Evolutionary conservation across 176 grass and related monocot genomes (phyloP), one percentile per base, ranked within the genome.

Genomic region (Eleusine indica): DNA sequence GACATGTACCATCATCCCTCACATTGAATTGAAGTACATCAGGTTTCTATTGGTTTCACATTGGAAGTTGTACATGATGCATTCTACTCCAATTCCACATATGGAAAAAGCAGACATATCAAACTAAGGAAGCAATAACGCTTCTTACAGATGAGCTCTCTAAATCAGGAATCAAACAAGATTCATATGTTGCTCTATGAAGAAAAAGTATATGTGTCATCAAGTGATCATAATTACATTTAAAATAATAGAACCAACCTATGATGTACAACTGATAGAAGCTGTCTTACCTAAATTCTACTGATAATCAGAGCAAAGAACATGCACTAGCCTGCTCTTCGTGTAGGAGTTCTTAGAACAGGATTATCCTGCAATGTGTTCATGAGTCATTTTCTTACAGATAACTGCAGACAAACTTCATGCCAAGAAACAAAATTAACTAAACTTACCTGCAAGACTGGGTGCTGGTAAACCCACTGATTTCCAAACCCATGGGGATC

Each of bases 401-500:
- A 65, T 12, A 61, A 19, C 60, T 14, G 46, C 58, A 76, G 21
- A 42, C 70, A 60, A 58, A 77, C 39, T 44, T 53, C 30, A 29
- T 16, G 37, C 29, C 40, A 56, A 71, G 38, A 73, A 56, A 29
- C 18, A 77, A 88, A 35, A 58, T 58, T 70, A 40, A 74, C 52
- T 12, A 76, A 52, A 77, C 44, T 53, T 32, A 95, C 96, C 93
- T 96, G 96, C 74, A 92, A 64, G 68, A 93, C 91, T 87, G 89
- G 85, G 79, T 94, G 67, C 67, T 70, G 93, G 83, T 96, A 98
- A 86, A 88, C 89, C 96, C 93, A 96, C 78, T 98, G 96, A 89
- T 87, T 98, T 60, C 70, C 91, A 19, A 91, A 83, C 19, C 83
- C 80, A 85, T 96, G 93, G 51, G 90, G 85, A 74, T 96, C 93